phyloP scores from a whole-genome alignment of 345 rosid genomes.

The Pseudoturritis turrita region DNA sequence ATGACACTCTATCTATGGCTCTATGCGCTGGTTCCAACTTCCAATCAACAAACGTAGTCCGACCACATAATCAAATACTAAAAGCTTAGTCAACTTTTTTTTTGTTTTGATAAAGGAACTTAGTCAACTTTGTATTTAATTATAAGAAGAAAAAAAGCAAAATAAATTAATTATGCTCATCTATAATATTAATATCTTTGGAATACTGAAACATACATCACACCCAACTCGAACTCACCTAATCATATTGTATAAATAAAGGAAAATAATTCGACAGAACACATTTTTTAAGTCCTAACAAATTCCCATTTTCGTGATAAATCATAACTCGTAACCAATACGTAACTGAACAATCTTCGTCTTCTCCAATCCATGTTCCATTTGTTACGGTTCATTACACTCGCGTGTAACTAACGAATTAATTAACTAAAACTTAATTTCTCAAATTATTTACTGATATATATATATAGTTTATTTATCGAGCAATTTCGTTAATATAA shows the following conservation, averaged over 20 bases:
- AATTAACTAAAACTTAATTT: not conserved
- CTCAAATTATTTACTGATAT: not conserved
- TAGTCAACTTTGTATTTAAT: conserved; percentile 15
- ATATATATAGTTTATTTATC: not conserved
- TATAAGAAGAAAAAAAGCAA: not conserved
- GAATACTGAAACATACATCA: conserved; percentile 18
- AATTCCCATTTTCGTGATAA: not conserved
- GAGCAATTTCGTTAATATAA: not conserved
- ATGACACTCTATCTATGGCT: not conserved
- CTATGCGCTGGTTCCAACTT: conserved; percentile 8
- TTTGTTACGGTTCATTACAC: conserved; percentile 10
- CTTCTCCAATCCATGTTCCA: not conserved
- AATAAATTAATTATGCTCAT: not conserved
- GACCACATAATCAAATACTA: not conserved
- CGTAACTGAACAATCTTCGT: not conserved
- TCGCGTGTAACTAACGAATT: not conserved
- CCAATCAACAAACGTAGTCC: conserved; percentile 3
- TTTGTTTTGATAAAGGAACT: too few species aligned
- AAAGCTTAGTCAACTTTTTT: conserved; percentile 19
- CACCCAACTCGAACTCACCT: conserved; percentile 10
- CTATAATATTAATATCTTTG: not conserved
- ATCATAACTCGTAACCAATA: not conserved
- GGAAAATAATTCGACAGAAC: conserved; percentile 1
- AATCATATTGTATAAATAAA: not conserved
- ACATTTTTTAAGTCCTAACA: not conserved